Conservation (phyloP, 2,329 filamentous ascomycete species). For the Fusarium duplospermum region DNA sequence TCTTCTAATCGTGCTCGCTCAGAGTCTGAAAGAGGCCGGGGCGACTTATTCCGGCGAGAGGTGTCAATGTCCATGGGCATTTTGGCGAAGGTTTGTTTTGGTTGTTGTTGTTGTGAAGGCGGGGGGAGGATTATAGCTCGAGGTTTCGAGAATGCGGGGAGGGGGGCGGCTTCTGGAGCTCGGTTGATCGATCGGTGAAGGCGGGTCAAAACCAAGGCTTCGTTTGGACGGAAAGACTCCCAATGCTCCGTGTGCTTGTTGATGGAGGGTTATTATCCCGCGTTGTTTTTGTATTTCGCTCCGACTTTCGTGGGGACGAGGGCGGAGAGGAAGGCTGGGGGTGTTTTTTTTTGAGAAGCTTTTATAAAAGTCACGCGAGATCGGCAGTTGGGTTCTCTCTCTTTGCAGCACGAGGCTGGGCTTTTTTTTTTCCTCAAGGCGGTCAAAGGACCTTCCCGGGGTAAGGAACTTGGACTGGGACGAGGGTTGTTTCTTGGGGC, state of each 20-base stretch:
- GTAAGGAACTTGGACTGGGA: conserved; percentile 35
- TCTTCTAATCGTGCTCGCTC: conserved; percentile 90
- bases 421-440: conserved; percentile 27
- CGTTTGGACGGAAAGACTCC: conserved; percentile 7
- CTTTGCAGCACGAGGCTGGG: conserved; percentile 34
- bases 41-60: conserved; percentile 86
- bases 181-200: conserved; percentile 35
- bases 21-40: conserved; percentile 80
- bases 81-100: conserved; percentile 20
- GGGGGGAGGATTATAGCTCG: conserved; percentile 13
- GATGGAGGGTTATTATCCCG: not conserved
- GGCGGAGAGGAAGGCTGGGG: not conserved
- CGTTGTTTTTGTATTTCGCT: conserved; percentile 1
- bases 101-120: conserved; percentile 1
- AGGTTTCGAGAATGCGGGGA: conserved; percentile 33
- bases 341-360: conserved; percentile 4
- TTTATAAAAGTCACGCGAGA: conserved; percentile 39
- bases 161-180: conserved; percentile 28
- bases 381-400: conserved; percentile 27
- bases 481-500: conserved; percentile 30
- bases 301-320: conserved; percentile 3
- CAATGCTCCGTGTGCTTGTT: conserved; percentile 13
- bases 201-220: conserved; percentile 28
- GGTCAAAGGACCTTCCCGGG: conserved; percentile 44
- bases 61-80: conserved; percentile 74